Evolutionary conservation across 2,329 filamentous ascomycete genomes (phyloP).

Genomic region (Chrysosporium queenslandicum): DNA sequence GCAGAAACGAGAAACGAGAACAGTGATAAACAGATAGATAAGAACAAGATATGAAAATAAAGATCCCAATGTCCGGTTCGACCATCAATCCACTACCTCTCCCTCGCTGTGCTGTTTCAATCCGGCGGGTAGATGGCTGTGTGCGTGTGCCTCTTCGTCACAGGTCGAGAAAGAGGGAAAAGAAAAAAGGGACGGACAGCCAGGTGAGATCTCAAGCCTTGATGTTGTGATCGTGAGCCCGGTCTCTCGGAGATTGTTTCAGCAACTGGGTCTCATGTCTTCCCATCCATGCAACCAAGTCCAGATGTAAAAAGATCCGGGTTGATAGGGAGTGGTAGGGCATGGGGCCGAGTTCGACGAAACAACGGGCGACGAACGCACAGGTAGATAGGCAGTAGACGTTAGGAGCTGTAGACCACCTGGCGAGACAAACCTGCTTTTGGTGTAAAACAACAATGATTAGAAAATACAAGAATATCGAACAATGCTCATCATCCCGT

Average conservation of each 20-base stretch:
- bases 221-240: constrained; percentile 59
- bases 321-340: constrained; percentile 5
- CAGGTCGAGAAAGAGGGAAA: too few relatives aligned
- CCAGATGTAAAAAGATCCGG: constrained; percentile 13
- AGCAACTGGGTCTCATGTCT: constrained; percentile 21
- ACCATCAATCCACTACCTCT: neutral
- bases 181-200: neutral
- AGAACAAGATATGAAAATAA: constrained; percentile 2
- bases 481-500: too few relatives aligned
- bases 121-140: too few relatives aligned
- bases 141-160: too few relatives aligned
- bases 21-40: constrained; percentile 31
- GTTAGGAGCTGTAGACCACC: too few relatives aligned
- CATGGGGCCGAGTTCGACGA: constrained; percentile 4
- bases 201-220: constrained; percentile 33
- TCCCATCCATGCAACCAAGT: constrained; percentile 11
- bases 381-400: too few relatives aligned
- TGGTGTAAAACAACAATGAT: neutral
- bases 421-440: too few relatives aligned
- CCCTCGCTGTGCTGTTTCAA: neutral
- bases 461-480: neutral
- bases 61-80: neutral
- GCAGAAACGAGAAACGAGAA: constrained; percentile 1
- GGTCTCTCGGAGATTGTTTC: neutral
- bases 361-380: neutral